These are phyloP conservation scores for Backusella tuberculispora DNA, from an alignment of 192 early-diverging fungal genomes.

Conservation along the genomic window DNA sequence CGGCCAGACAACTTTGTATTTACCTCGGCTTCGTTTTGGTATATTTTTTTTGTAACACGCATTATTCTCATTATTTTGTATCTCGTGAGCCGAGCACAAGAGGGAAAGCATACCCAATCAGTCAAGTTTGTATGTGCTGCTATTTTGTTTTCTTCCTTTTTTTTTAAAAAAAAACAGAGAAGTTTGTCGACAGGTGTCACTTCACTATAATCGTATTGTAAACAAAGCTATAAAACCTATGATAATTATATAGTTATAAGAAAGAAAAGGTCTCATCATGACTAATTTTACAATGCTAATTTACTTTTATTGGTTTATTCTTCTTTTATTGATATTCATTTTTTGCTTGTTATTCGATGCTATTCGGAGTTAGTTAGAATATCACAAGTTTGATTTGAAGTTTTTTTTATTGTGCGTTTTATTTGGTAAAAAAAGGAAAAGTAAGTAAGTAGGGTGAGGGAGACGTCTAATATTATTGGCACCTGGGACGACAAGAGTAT, in stretches of 20 bases:
- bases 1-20: not conserved
- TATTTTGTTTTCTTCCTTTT: not conserved
- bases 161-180: not conserved
- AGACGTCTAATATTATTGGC: constrained; percentile 4
- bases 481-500: not conserved
- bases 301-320: not conserved
- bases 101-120: constrained; percentile 2
- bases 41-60: constrained; percentile 13
- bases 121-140: not conserved
- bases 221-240: not conserved
- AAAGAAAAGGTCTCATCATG: not conserved
- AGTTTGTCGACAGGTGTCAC: constrained; percentile 8
- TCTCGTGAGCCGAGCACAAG: constrained; percentile 4
- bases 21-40: not conserved
- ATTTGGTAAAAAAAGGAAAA: not conserved
- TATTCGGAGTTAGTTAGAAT: not conserved
- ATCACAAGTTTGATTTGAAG: constrained; percentile 10
- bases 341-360: not conserved
- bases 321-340: not conserved
- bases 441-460: not conserved
- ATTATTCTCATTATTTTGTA: constrained; percentile 3
- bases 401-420: constrained; percentile 5
- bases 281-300: not conserved
- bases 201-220: not conserved
- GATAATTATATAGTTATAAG: not conserved